phyloP scores from a whole-genome alignment of 768 basidiomycete genomes.

The Termitomyces sp. region DNA sequence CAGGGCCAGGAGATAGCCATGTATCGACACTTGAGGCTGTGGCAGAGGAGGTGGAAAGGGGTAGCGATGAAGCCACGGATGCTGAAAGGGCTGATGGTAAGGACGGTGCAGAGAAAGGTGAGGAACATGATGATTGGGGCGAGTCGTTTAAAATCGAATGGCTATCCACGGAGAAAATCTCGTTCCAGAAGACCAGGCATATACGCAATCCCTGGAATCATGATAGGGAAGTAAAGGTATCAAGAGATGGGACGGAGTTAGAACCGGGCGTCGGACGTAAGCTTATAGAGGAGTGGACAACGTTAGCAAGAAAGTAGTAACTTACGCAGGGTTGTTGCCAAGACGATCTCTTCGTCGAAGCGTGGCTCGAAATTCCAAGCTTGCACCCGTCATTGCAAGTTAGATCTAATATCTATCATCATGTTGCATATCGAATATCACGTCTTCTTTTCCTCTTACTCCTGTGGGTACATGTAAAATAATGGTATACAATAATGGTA shows the following conservation, averaged over 20 bases:
- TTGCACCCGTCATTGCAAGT: not conserved
- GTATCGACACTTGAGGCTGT: constrained; percentile 17
- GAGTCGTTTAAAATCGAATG: constrained; percentile 81
- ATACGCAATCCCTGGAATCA: constrained; percentile 93
- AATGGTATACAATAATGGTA: not conserved
- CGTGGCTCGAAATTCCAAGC: constrained; percentile 3
- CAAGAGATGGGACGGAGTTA: constrained; percentile 88
- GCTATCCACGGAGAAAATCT: constrained; percentile 66
- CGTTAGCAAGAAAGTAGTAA: constrained; percentile 20
- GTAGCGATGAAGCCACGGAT: constrained; percentile 1
- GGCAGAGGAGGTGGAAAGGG: constrained; percentile 24
- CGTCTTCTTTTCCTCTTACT: not conserved
- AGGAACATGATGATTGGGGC: constrained; percentile 76
- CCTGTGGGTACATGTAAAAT: too few relatives aligned
- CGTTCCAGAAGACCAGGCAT: constrained; percentile 75
- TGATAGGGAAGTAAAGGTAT: constrained; percentile 76
- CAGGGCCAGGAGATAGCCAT: constrained; percentile 5
- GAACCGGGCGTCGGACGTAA: constrained; percentile 73
- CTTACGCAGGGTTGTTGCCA: not conserved
- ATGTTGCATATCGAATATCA: too few relatives aligned
- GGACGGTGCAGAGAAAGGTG: constrained; percentile 5
- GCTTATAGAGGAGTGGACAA: constrained; percentile 69
- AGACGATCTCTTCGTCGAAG: not conserved
- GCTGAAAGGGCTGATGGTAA: constrained; percentile 16
- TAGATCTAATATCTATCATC: not conserved